Evolutionary conservation across 495 filamentous ascomycete species (phyloP).

Genomic region (Penicillium lividum): DNA sequence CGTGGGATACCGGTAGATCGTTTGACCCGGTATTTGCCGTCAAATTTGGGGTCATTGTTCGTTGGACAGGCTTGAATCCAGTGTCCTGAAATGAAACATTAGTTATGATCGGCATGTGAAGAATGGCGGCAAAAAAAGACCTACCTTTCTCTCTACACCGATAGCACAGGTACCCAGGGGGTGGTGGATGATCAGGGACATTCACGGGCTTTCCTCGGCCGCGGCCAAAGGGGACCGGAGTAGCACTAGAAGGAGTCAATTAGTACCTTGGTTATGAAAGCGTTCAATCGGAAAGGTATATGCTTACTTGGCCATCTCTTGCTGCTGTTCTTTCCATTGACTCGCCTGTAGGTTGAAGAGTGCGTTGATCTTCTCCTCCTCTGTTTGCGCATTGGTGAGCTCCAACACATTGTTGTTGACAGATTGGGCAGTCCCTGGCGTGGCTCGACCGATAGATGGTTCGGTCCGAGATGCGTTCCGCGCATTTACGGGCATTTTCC

Average conservation of each 20-base stretch:
- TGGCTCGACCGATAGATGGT: conserved; percentile 51
- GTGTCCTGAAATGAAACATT: conserved; percentile 56
- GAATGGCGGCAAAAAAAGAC: conserved; percentile 12
- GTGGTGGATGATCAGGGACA: conserved; percentile 86
- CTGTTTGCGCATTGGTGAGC: conserved; percentile 72
- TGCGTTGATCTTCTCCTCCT: conserved; percentile 87
- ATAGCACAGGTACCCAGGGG: conserved; percentile 92
- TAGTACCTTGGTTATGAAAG: conserved; percentile 24
- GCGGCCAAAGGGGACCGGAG: conserved; percentile 59
- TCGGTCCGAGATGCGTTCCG: conserved; percentile 79
- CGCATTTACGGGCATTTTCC: conserved; percentile 91
- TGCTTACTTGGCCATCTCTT: conserved; percentile 87
- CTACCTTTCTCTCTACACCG: conserved; percentile 92
- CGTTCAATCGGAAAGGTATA: neutral
- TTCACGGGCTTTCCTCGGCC: conserved; percentile 65
- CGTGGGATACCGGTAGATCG: conserved; percentile 94
- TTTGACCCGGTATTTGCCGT: conserved; percentile 87
- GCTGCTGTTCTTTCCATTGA: conserved; percentile 84
- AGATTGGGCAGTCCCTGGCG: conserved; percentile 39
- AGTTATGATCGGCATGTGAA: neutral
- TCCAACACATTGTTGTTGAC: conserved; percentile 58
- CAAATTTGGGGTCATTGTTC: conserved; percentile 94
- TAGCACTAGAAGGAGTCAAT: conserved; percentile 54
- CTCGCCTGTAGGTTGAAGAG: conserved; percentile 83
- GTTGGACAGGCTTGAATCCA: conserved; percentile 98